These are phyloP conservation scores for Pinus taeda DNA, from an alignment of 75 land plant genomes.

Conservation along the genomic window DNA sequence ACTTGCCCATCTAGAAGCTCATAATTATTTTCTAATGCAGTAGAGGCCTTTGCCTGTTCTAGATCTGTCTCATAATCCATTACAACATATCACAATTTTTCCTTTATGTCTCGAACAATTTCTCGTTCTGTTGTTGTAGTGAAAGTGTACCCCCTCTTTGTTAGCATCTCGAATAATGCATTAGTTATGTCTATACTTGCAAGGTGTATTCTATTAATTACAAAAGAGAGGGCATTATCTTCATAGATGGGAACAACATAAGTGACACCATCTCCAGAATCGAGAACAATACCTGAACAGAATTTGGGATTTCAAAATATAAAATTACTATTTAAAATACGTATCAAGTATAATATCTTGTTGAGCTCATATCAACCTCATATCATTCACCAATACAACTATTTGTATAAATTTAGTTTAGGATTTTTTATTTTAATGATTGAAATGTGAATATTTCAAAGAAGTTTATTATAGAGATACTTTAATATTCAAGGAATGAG, in stretches of 20 bases:
- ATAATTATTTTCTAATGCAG: conserved; percentile 28
- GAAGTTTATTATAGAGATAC: no score
- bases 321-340: no score
- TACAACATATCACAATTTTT: conserved; percentile 31
- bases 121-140: conserved; percentile 42
- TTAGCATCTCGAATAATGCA: conserved; percentile 37
- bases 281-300: conserved; percentile 18
- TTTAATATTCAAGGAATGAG: no score
- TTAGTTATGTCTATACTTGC: conserved; percentile 40
- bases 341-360: no score
- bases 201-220: conserved; percentile 29
- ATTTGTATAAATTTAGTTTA: no score
- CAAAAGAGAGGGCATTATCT: conserved; percentile 31
- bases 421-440: no score
- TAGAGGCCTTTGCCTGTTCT: conserved; percentile 23
- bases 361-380: no score
- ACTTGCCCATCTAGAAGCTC: no score
- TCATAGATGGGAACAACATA: conserved; percentile 3
- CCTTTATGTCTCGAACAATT: conserved; percentile 40
- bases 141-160: conserved; percentile 44
- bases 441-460: no score
- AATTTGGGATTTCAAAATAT: not conserved
- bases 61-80: conserved; percentile 39
- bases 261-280: no score
- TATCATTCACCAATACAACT: no score